Evolutionary conservation across 169 alveolate genomes (phyloP).

Genomic region (Eimeria sp.): DNA sequence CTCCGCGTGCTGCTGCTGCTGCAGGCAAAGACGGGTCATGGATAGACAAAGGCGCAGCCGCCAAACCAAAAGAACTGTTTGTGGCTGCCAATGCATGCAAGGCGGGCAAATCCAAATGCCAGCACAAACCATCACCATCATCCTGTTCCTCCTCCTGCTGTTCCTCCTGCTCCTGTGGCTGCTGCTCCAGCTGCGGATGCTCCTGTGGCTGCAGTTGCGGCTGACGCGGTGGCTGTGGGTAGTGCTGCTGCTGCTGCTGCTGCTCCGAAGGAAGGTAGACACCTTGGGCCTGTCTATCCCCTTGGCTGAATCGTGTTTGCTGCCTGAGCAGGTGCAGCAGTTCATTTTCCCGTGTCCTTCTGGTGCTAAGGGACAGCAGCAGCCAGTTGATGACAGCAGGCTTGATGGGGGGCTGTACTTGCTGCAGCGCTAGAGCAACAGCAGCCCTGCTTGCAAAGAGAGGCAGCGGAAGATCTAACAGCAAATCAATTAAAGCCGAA

Average conservation of each 20-base stretch:
- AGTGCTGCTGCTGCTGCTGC: not conserved
- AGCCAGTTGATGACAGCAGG: constrained; percentile 42
- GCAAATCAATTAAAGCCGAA: not conserved
- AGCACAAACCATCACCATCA: not conserved
- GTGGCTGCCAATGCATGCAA: not conserved
- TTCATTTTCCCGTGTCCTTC: not conserved
- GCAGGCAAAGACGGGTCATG: not conserved
- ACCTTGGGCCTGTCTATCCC: not conserved
- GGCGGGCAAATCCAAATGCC: not conserved
- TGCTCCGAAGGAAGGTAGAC: constrained; percentile 4
- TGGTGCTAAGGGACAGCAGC: constrained; percentile 7
- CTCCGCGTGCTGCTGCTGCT: not conserved
- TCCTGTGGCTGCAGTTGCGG: too few species aligned
- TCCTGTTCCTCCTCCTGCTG: too few species aligned
- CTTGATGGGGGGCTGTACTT: constrained; percentile 21
- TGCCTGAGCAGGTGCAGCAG: constrained; percentile 19
- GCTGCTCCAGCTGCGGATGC: too few species aligned
- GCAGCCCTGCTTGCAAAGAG: not conserved
- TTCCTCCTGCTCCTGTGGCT: too few species aligned
- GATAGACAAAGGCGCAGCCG: constrained; percentile 19
- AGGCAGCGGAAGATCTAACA: not conserved
- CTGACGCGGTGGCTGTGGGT: not conserved
- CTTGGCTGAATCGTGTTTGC: not conserved
- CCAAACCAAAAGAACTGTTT: not conserved
- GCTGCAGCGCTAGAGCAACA: constrained; percentile 28